phyloP scores from a whole-genome alignment of 179 eudicot genomes.

The Sideroxylon spinosum region DNA sequence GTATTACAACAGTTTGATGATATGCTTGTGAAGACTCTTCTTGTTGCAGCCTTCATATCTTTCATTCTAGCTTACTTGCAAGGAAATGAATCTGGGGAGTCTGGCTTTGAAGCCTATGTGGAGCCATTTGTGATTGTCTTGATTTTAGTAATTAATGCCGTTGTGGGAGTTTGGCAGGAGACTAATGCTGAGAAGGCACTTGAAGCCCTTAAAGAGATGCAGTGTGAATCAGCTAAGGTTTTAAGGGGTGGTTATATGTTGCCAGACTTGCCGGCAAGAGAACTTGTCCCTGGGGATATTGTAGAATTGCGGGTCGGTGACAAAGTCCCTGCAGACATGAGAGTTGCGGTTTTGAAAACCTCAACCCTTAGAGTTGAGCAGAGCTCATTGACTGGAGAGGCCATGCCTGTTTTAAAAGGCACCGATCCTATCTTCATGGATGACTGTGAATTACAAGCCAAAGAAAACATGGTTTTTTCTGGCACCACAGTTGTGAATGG shows the following conservation, averaged over 20 bases:
- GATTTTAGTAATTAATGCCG: slow-evolving; percentile 66
- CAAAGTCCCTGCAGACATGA: slow-evolving; percentile 86
- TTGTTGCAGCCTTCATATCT: slow-evolving; percentile 71
- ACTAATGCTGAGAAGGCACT: slow-evolving; percentile 84
- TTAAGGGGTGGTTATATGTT: slow-evolving; percentile 60
- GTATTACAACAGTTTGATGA: slow-evolving; percentile 79
- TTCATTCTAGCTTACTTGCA: slow-evolving; percentile 63
- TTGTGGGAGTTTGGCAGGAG: slow-evolving; percentile 94
- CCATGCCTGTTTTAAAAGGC: slow-evolving; percentile 69
- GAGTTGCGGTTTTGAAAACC: slow-evolving; percentile 54
- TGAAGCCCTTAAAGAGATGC: slow-evolving; percentile 86
- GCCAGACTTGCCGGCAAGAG: slow-evolving; percentile 68
- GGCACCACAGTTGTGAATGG: slow-evolving; percentile 84
- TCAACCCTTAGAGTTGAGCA: slow-evolving; percentile 77
- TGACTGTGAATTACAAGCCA: slow-evolving; percentile 74
- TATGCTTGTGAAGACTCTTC: slow-evolving; percentile 68
- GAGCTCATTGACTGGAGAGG: slow-evolving; percentile 80
- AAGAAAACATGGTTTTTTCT: slow-evolving; percentile 81
- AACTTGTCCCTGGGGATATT: slow-evolving; percentile 82
- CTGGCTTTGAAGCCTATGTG: slow-evolving; percentile 57
- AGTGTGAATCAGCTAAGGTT: slow-evolving; percentile 65
- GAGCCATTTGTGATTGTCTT: slow-evolving; percentile 75
- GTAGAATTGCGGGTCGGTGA: slow-evolving; percentile 81
- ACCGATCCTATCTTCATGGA: slow-evolving; percentile 35
- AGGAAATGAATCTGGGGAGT: slow-evolving; percentile 40